Evolutionary conservation across 495 filamentous ascomycete genomes (phyloP).

Genomic region (Rusavskia elegans): DNA sequence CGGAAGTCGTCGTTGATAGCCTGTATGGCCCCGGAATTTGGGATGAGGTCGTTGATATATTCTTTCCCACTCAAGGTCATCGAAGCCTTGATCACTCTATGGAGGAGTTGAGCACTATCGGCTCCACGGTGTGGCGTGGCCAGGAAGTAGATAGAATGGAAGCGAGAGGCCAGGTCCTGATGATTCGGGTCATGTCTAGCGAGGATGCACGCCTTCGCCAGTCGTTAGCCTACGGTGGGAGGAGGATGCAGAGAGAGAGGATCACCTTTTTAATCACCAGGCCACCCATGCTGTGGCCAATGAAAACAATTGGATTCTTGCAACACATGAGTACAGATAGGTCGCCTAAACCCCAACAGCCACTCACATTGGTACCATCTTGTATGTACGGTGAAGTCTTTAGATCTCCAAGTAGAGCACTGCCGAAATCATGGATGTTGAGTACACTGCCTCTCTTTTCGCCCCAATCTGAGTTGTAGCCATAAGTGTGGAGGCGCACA

Average conservation of each 20-base stretch:
- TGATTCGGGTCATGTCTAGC: conserved; percentile 12
- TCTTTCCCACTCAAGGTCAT: conserved; percentile 3
- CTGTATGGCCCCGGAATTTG: conserved; percentile 9
- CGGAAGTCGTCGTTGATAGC: conserved; percentile 20
- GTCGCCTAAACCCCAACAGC: not conserved
- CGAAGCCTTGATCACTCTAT: conserved; percentile 7
- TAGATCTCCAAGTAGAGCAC: conserved; percentile 24
- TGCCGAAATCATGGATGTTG: conserved; percentile 27
- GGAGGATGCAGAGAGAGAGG: not conserved
- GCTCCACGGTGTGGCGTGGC: conserved; percentile 33
- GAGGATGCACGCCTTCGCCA: conserved; percentile 9
- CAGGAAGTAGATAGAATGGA: conserved; percentile 33
- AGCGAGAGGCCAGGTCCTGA: conserved; percentile 7
- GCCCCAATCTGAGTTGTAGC: conserved; percentile 20
- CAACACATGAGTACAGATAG: not conserved
- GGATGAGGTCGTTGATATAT: conserved; percentile 5
- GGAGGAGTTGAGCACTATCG: conserved; percentile 23
- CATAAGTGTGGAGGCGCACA: conserved; percentile 22
- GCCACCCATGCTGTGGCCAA: conserved; percentile 39
- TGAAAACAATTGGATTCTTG: conserved; percentile 19
- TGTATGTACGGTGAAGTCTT: not conserved
- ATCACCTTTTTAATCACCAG: conserved; percentile 31
- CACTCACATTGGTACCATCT: not conserved
- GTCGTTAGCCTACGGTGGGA: not conserved
- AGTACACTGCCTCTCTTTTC: conserved; percentile 18